phyloP scores from a whole-genome alignment of 805 yeast genomes.

The Candida corydali region DNA sequence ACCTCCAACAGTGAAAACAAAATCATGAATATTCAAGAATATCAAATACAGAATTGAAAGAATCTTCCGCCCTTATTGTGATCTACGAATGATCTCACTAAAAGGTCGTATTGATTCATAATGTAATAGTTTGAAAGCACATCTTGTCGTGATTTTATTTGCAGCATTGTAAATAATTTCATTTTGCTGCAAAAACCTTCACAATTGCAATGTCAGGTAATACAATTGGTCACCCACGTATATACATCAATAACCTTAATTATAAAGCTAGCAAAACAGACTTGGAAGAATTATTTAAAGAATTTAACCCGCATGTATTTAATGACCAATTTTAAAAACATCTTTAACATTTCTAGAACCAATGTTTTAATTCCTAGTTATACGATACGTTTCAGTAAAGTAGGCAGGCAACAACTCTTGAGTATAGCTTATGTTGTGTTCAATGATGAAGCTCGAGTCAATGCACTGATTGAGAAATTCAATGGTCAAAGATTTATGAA shows the following conservation, averaged over 20 bases:
- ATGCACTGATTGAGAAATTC: conserved; percentile 21
- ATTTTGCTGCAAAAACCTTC: neutral
- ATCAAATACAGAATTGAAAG: no score
- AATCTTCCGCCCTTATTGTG: no score
- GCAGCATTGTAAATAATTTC: neutral
- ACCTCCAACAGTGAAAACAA: no score
- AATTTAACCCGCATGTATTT: conserved; percentile 42
- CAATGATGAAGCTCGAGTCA: conserved; percentile 23
- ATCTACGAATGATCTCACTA: no score
- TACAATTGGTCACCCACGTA: conserved; percentile 20
- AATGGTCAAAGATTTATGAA: conserved; percentile 27
- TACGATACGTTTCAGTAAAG: conserved; percentile 44
- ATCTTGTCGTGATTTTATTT: neutral
- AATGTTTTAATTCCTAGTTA: conserved; percentile 52
- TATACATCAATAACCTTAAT: conserved; percentile 53
- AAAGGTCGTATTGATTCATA: no score
- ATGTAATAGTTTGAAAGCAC: no score
- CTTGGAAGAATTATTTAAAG: conserved; percentile 40
- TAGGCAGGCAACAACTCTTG: conserved; percentile 39
- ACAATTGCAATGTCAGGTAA: neutral
- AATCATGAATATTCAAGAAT: no score
- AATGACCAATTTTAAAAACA: conserved; percentile 5
- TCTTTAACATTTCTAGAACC: conserved; percentile 18
- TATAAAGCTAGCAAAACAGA: conserved; percentile 52
- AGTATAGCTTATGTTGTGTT: conserved; percentile 51